Base-by-base conservation (phyloP, 2,329 filamentous ascomycete genomes). In the Neopestalotiopsis clavispora region DNA sequence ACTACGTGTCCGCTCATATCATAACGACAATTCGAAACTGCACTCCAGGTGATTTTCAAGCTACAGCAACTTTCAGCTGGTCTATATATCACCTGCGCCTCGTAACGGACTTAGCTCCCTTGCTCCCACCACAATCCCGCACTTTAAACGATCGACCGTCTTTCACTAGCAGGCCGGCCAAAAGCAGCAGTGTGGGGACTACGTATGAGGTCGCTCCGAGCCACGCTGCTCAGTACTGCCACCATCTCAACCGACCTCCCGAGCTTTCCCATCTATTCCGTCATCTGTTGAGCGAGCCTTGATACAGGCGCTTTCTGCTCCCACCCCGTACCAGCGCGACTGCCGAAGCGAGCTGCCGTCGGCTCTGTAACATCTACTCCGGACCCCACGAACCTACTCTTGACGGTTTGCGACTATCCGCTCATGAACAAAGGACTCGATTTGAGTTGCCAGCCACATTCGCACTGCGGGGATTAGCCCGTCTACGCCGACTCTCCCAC, bases 121-220 rank as follows among this genome's bases (percentile, higher is more conserved):
- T 38, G 57, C 23, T 34, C 57, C 23, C 57, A 14, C 61, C 23
- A 64, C n/a, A 32, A 23, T 64, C 63, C 63, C 63, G 56, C 63
- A 66, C 63, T 66, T 57, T 58, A 66, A 66, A 56, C 63, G 63
- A 66, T 57, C 63, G 63, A 58, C 63, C 28, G 63, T 28, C 34
- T 57, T 57, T 66, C 61, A 49, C 61, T 64, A 59, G 38, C 38
- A 65, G 60, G 20, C 62, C 20, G 30, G 49, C 49, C 28, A 64
- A 32, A 45, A 64, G 40, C 61, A 64, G 61, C 38, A 40, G 4
- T 45, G 61, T 64, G 61, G 63, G 56, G 63, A 56, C 49, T 52
- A 28, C 45, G 45, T 52, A 52, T 52, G n/a, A 57, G 32, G 63
- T 49, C 40, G 63, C 63, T 34, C 63, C 63, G 49, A 57, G 32